A percentile compares a stretch with the other conserved stretches of the same genome.
Conservation (phyloP, 2,329 filamentous ascomycete genomes). For the Trichoderma brevicompactum region DNA sequence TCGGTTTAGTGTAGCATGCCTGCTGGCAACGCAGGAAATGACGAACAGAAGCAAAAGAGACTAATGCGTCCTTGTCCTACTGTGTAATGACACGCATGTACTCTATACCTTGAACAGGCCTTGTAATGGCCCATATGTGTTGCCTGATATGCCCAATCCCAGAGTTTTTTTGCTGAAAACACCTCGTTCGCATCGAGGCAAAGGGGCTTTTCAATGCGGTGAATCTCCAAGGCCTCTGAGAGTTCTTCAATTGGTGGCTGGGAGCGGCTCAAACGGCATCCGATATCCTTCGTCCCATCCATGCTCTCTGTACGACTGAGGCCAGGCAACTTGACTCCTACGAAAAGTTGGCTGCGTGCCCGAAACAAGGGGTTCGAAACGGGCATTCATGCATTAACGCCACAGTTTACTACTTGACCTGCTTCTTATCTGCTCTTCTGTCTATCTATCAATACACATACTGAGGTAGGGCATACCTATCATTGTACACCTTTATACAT, state of each 20-base stretch:
- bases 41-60: background rate
- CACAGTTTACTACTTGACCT: too few species aligned
- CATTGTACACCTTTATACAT: too few species aligned
- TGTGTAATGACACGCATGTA: background rate
- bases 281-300: too few species aligned
- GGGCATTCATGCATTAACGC: background rate
- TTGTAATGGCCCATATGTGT: background rate
- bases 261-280: slow-evolving; percentile 1
- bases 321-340: too few species aligned
- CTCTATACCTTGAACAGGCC: background rate
- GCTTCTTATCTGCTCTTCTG: background rate
- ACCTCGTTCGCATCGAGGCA: background rate
- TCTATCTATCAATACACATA: background rate
- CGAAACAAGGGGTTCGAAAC: background rate
- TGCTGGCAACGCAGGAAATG: background rate
- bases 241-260: background rate
- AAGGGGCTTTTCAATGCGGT: background rate
- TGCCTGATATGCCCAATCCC: background rate
- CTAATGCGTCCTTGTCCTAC: background rate
- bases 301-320: too few species aligned
- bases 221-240: background rate
- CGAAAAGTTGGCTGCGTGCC: background rate
- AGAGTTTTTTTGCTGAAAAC: too few species aligned
- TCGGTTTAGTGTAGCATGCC: background rate
- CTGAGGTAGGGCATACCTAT: too few species aligned